phyloP scores from a whole-genome alignment of 2,329 filamentous ascomycete species.

The Talaromyces rugulosus region DNA sequence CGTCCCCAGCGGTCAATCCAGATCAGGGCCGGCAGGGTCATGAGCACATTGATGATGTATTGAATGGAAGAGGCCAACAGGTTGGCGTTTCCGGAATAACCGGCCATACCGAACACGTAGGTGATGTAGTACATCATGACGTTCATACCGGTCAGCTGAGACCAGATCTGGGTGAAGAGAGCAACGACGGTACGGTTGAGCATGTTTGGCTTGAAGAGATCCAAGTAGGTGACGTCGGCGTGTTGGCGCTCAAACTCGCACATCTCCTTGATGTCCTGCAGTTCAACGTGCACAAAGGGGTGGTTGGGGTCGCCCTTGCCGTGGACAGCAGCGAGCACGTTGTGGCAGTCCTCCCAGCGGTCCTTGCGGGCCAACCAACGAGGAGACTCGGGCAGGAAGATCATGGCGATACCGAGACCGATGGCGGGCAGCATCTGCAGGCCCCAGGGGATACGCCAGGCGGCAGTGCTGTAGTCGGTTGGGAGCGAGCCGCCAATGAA shows the following conservation, averaged over 20 bases:
- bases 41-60: conserved; percentile 74
- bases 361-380: conserved; percentile 62
- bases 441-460: conserved; percentile 63
- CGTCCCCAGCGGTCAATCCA: conserved; percentile 75
- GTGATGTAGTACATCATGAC: conserved; percentile 55
- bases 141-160: conserved; percentile 72
- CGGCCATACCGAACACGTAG: conserved; percentile 70
- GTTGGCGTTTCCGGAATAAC: conserved; percentile 55
- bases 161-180: conserved; percentile 71
- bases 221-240: conserved; percentile 64
- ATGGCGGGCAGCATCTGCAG: conserved; percentile 60
- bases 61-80: conserved; percentile 66
- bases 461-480: conserved; percentile 37
- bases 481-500: conserved; percentile 48
- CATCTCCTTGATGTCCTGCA: conserved; percentile 68
- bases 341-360: conserved; percentile 52
- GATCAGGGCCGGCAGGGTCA: conserved; percentile 71
- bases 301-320: conserved; percentile 61
- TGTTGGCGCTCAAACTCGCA: conserved; percentile 70
- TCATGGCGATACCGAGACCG: conserved; percentile 54
- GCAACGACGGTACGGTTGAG: conserved; percentile 69
- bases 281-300: conserved; percentile 63
- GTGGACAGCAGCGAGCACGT: conserved; percentile 55
- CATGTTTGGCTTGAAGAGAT: conserved; percentile 70
- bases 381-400: conserved; percentile 53